These are phyloP conservation scores for Mimosa bimucronata DNA, from an alignment of 306 rosid genomes.

Conservation along the genomic window DNA sequence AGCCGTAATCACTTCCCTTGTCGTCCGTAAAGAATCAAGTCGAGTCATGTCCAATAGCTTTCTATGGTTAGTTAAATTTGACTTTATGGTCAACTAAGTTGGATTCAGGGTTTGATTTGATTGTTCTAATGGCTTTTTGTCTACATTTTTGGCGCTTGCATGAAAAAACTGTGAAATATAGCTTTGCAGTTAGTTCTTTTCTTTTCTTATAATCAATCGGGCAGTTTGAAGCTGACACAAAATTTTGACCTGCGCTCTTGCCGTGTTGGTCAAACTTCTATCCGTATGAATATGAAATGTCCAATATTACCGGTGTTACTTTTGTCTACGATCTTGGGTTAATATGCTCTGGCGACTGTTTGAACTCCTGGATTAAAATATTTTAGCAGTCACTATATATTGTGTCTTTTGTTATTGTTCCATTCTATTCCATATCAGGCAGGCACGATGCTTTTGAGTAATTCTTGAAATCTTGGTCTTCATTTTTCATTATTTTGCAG, in stretches of 20 bases:
- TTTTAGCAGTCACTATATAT: constrained; percentile 2
- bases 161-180: neutral
- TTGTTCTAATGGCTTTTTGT: neutral
- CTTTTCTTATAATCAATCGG: neutral
- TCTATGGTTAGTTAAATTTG: neutral
- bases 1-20: neutral
- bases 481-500: constrained; percentile 53
- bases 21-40: neutral
- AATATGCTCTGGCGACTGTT: neutral
- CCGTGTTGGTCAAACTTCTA: neutral
- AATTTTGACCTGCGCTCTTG: neutral
- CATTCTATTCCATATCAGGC: neutral
- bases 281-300: neutral
- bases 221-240: neutral
- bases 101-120: neutral
- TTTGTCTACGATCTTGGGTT: too few relatives aligned
- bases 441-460: constrained; percentile 33
- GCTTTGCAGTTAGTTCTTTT: neutral
- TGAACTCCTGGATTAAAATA: constrained; percentile 14
- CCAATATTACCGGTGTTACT: neutral
- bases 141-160: neutral
- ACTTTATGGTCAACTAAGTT: neutral
- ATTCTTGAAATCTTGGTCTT: constrained; percentile 11
- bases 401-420: neutral
- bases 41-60: neutral